phyloP scores from a whole-genome alignment of 2,329 filamentous ascomycete species.

The Aurifilum marmelostoma region DNA sequence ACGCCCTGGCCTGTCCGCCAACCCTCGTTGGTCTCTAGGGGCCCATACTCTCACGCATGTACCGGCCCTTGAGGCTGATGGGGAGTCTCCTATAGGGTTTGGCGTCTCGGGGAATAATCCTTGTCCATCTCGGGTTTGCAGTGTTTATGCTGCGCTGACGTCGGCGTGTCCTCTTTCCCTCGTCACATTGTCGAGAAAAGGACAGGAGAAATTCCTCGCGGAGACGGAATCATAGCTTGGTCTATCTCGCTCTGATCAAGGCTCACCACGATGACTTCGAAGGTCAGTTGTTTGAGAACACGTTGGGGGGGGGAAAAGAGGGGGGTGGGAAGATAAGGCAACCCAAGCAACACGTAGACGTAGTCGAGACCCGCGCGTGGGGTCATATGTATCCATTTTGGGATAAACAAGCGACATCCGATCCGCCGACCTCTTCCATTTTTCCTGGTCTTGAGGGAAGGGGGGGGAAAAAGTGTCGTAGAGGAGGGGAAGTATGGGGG shows the following conservation, averaged over 20 bases:
- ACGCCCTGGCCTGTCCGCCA: conserved; percentile 6
- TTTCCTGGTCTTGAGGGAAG: not conserved
- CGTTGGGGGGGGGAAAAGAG: too few species aligned
- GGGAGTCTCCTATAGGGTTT: conserved; percentile 5
- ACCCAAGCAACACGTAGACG: not conserved
- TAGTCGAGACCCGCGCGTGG: not conserved
- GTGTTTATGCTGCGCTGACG: not conserved
- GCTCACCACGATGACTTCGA: not conserved
- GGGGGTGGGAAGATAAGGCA: not conserved
- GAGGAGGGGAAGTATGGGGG: too few species aligned
- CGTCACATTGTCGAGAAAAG: not conserved
- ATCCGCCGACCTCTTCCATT: conserved; percentile 9
- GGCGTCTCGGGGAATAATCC: conserved; percentile 18
- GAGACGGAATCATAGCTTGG: not conserved
- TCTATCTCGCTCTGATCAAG: not conserved
- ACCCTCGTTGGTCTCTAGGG: not conserved
- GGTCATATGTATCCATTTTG: not conserved
- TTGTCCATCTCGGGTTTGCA: conserved; percentile 19
- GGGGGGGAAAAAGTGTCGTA: not conserved
- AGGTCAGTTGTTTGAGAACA: not conserved
- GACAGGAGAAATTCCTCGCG: not conserved
- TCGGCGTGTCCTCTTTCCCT: not conserved
- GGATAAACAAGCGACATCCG: conserved; percentile 21
- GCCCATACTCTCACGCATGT: conserved; percentile 1
- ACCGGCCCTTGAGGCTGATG: conserved; percentile 5